A percentile compares a stretch with the other conserved stretches of the same genome.
Evolutionary conservation across 768 basidiomycete species (phyloP).

Genomic region (Podaxis mareebaensis): DNA sequence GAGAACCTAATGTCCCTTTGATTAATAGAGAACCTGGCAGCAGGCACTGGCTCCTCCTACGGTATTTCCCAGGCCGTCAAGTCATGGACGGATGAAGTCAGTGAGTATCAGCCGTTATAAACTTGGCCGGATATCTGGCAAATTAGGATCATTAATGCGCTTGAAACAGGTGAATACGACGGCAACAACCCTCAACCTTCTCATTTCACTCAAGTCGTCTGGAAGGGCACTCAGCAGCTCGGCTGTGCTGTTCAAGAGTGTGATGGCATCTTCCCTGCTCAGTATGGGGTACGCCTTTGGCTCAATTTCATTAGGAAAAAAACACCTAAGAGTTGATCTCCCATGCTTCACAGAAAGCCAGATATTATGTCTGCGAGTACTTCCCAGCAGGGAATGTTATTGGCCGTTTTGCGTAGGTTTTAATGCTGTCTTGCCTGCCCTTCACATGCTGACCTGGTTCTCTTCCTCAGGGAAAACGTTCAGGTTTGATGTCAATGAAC

Average conservation of each 20-base stretch:
- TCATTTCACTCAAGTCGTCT: slow-evolving; percentile 79
- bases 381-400: slow-evolving; percentile 62
- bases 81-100: slow-evolving; percentile 68
- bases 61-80: slow-evolving; percentile 50
- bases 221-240: slow-evolving; percentile 65
- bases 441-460: neutral
- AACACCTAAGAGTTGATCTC: slow-evolving; percentile 1
- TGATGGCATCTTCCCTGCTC: slow-evolving; percentile 55
- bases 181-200: slow-evolving; percentile 56
- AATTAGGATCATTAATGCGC: neutral
- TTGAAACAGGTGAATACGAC: slow-evolving; percentile 51
- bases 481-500: slow-evolving; percentile 32
- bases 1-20: neutral
- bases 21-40: slow-evolving; percentile 67
- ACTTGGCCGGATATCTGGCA: neutral
- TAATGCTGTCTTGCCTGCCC: neutral
- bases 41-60: slow-evolving; percentile 60
- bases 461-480: slow-evolving; percentile 41
- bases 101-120: slow-evolving; percentile 38
- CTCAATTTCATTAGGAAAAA: slow-evolving; percentile 7
- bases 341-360: slow-evolving; percentile 42
- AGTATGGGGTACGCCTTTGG: slow-evolving; percentile 50
- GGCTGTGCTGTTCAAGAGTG: slow-evolving; percentile 64
- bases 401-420: slow-evolving; percentile 59
- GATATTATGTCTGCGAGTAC: slow-evolving; percentile 73